Evolutionary conservation across 176 grass and related monocot species (phyloP).

Genomic region (Metroxylon sagu): DNA sequence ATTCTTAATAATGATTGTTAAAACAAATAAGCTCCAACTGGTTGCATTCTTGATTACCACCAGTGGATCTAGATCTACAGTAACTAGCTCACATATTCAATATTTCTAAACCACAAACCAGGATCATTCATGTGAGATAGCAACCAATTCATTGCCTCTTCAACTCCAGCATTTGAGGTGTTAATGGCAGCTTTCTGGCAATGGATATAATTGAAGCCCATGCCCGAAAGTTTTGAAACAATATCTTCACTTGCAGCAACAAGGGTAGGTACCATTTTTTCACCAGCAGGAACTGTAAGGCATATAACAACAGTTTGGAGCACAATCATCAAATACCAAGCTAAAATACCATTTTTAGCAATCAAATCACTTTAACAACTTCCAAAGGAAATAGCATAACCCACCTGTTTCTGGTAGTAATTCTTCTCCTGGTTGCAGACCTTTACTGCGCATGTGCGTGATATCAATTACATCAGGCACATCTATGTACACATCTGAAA

Average conservation of each 20-base stretch:
- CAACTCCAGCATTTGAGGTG: constrained; percentile 75
- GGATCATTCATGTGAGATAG: constrained; percentile 91
- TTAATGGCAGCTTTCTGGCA: constrained; percentile 97
- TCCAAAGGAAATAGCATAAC: not conserved
- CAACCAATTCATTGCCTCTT: constrained; percentile 95
- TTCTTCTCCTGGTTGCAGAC: constrained; percentile 89
- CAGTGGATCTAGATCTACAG: too few species aligned
- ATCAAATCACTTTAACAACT: not conserved
- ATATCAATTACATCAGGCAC: constrained; percentile 90
- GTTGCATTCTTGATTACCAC: too few species aligned
- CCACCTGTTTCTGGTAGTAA: constrained; percentile 79
- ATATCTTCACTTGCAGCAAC: constrained; percentile 70
- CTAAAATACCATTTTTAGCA: not conserved
- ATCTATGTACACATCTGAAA: constrained; percentile 93
- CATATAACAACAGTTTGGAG: not conserved
- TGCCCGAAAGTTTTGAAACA: constrained; percentile 78
- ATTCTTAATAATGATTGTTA: too few species aligned
- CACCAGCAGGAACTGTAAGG: constrained; percentile 41
- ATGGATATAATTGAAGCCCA: constrained; percentile 91
- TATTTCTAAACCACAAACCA: constrained; percentile 31
- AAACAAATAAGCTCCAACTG: too few species aligned
- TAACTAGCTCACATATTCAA: too few species aligned
- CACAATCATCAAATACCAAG: constrained; percentile 1
- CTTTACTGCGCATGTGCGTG: constrained; percentile 82
- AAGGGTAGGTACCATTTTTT: constrained; percentile 32